These are phyloP conservation scores for Termitomyces sp. DNA, from an alignment of 768 basidiomycete species.

Conservation along the genomic window DNA sequence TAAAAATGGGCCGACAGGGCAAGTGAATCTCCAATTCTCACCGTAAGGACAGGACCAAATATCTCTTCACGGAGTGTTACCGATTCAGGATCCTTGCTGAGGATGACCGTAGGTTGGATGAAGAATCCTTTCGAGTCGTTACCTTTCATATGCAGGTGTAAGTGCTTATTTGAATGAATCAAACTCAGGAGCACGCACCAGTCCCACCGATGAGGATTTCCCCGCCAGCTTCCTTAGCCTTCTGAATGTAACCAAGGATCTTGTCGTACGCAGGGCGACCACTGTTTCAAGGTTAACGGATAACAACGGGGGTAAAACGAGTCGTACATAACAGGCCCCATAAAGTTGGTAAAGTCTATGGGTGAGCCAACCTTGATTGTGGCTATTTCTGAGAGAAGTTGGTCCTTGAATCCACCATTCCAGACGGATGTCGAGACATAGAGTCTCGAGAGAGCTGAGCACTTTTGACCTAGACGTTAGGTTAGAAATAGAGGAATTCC, in stretches of 20 bases:
- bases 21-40: conserved; percentile 23
- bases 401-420: conserved; percentile 81
- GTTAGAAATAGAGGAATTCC: neutral
- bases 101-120: conserved; percentile 90
- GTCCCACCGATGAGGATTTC: conserved; percentile 85
- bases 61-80: conserved; percentile 93
- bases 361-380: conserved; percentile 84
- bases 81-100: conserved; percentile 85
- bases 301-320: neutral
- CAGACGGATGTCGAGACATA: conserved; percentile 89
- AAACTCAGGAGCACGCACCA: conserved; percentile 32
- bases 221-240: conserved; percentile 85
- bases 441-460: conserved; percentile 86
- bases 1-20: neutral
- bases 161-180: neutral
- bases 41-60: conserved; percentile 94
- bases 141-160: conserved; percentile 29
- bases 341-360: conserved; percentile 76
- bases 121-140: conserved; percentile 93
- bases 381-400: conserved; percentile 64
- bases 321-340: conserved; percentile 92
- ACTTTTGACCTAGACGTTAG: conserved; percentile 78
- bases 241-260: conserved; percentile 73
- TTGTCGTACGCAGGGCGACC: conserved; percentile 87
- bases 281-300: conserved; percentile 29